phyloP scores from a whole-genome alignment of 331 rosid genomes.

The Arachis monticola region DNA sequence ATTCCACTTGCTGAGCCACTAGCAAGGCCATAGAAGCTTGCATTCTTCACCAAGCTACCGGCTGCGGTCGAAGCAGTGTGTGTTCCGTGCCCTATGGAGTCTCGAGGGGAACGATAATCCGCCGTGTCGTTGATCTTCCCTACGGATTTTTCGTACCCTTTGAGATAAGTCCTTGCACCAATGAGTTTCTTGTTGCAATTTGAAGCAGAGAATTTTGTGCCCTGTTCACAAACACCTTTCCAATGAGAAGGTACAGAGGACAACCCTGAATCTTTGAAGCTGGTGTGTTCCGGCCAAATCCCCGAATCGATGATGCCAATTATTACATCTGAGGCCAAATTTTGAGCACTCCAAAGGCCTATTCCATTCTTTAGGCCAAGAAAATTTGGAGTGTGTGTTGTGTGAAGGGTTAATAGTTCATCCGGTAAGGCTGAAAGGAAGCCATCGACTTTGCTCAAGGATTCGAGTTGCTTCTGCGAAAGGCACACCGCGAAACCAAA shows the following conservation, averaged over 20 bases:
- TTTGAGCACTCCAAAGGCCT: constrained; percentile 60
- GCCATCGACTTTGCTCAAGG: constrained; percentile 49
- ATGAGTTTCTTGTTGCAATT: constrained; percentile 78
- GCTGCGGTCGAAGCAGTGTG: constrained; percentile 87
- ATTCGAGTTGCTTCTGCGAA: constrained; percentile 49
- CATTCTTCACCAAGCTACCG: constrained; percentile 55
- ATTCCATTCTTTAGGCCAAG: constrained; percentile 56
- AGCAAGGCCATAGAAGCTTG: constrained; percentile 58
- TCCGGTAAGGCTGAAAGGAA: constrained; percentile 67
- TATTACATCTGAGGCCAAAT: constrained; percentile 64
- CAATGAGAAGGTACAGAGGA: constrained; percentile 58
- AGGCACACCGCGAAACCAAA: constrained; percentile 75
- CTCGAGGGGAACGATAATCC: constrained; percentile 65
- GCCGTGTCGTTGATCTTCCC: constrained; percentile 53
- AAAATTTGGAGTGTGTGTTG: constrained; percentile 65
- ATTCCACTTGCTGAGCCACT: constrained; percentile 70
- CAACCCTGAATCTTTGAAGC: constrained; percentile 62
- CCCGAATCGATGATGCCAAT: constrained; percentile 78
- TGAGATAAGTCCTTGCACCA: constrained; percentile 64
- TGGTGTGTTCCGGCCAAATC: constrained; percentile 79
- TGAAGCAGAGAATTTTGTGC: constrained; percentile 58
- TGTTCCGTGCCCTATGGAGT: constrained; percentile 77
- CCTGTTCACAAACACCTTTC: constrained; percentile 76
- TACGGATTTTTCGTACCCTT: constrained; percentile 55
- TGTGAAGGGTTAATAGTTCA: constrained; percentile 59